phyloP scores from a whole-genome alignment of 2,329 filamentous ascomycete genomes.

The Esteya vermicola region DNA sequence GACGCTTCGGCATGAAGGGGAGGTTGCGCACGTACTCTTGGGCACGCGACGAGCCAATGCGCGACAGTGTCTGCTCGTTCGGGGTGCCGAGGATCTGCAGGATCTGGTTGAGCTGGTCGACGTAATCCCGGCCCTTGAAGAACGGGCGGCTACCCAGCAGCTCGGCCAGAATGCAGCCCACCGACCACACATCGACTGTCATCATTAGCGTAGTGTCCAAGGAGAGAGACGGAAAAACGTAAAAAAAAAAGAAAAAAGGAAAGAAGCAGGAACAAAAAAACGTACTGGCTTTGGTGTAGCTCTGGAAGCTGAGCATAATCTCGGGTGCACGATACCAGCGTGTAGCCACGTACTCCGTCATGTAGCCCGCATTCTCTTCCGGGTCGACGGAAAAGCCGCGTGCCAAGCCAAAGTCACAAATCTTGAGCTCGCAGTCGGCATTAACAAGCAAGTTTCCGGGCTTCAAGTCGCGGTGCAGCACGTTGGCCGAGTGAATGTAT shows the following conservation, averaged over 20 bases:
- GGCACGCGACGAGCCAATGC: constrained; percentile 87
- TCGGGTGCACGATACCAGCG: constrained; percentile 92
- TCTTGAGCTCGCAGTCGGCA: constrained; percentile 98
- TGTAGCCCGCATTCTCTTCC: constrained; percentile 96
- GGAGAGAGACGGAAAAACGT: too few relatives aligned
- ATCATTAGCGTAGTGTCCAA: too few relatives aligned
- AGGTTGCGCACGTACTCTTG: constrained; percentile 98
- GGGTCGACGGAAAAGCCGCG: constrained; percentile 95
- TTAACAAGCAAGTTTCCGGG: constrained; percentile 96
- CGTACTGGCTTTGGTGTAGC: constrained; percentile 99
- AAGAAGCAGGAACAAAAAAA: too few relatives aligned
- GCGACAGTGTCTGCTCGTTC: constrained; percentile 82
- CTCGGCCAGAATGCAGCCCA: constrained; percentile 94
- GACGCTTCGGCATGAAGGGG: constrained; percentile 85
- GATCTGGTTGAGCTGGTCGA: constrained; percentile 98
- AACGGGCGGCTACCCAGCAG: constrained; percentile 91
- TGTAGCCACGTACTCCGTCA: constrained; percentile 98
- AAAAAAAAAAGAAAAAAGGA: too few relatives aligned
- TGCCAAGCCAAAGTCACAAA: constrained; percentile 93
- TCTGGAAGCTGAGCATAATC: constrained; percentile 99
- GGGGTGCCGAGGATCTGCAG: constrained; percentile 94
- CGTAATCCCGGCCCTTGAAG: constrained; percentile 98
- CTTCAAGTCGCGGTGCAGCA: constrained; percentile 92
- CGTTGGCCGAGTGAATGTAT: constrained; percentile 98
- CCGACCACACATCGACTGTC: constrained; percentile 99